phyloP scores from a whole-genome alignment of 129 eudicot genomes.

The Lactuca saligna region DNA sequence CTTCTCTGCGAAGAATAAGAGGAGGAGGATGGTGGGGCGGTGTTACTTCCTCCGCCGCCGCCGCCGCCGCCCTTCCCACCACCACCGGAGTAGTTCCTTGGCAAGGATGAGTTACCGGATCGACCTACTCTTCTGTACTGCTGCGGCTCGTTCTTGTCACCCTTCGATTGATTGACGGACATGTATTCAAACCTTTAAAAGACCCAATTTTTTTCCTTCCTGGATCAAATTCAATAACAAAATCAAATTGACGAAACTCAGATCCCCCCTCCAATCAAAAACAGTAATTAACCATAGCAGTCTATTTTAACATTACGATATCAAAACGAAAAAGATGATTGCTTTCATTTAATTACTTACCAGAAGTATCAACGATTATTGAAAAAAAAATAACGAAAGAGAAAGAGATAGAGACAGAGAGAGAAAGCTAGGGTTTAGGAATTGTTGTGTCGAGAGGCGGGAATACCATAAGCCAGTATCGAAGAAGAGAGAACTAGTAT shows the following conservation, averaged over 20 bases:
- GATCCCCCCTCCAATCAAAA: conserved; percentile 23
- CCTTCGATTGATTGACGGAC: conserved; percentile 81
- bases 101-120: conserved; percentile 42
- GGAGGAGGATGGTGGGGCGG: conserved; percentile 49
- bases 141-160: conserved; percentile 51
- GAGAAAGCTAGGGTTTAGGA: conserved; percentile 24
- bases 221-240: conserved; percentile 17
- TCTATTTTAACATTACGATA: neutral
- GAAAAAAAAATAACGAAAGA: neutral
- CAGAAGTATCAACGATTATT: conserved; percentile 1
- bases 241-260: neutral
- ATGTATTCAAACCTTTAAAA: conserved; percentile 46
- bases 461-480: conserved; percentile 21
- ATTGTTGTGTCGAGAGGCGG: conserved; percentile 30
- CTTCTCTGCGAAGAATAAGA: conserved; percentile 34
- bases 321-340: neutral
- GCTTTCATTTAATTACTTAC: conserved; percentile 21
- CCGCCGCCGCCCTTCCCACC: conserved; percentile 50
- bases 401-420: neutral
- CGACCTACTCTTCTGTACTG: conserved; percentile 61
- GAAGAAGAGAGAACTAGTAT: conserved; percentile 17
- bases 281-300: conserved; percentile 3
- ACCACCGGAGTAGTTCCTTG: conserved; percentile 53
- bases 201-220: conserved; percentile 12
- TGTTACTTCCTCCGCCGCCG: conserved; percentile 44